phyloP scores from a whole-genome alignment of 208 protist genomes.

The Endotrypanum monterogeii region DNA sequence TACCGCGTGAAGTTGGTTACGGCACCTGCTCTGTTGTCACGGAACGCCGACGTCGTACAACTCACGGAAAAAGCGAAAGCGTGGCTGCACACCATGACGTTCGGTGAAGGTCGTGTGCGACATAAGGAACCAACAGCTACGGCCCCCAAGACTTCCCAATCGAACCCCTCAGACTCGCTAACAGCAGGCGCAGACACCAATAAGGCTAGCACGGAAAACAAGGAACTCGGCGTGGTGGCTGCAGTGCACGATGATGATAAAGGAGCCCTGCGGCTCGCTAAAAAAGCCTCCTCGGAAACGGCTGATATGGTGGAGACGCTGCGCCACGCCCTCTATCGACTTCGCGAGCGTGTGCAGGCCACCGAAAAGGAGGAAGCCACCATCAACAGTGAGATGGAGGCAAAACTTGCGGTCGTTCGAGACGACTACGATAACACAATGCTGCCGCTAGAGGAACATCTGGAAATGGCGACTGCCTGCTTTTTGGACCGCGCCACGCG shows the following conservation, averaged over 20 bases:
- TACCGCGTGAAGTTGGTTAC: conserved; percentile 60
- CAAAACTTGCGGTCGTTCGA: conserved; percentile 49
- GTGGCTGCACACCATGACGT: conserved; percentile 11
- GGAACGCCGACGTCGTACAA: conserved; percentile 5
- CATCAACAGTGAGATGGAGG: conserved; percentile 36
- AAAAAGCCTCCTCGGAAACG: conserved; percentile 10
- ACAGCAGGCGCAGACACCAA: not conserved
- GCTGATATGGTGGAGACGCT: conserved; percentile 32
- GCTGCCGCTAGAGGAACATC: conserved; percentile 67
- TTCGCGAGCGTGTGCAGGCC: conserved; percentile 43
- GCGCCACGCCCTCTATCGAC: conserved; percentile 50
- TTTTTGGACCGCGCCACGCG: conserved; percentile 43
- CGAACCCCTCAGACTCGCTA: not conserved
- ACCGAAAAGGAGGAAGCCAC: conserved; percentile 38
- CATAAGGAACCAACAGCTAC: not conserved
- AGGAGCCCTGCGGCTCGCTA: conserved; percentile 14
- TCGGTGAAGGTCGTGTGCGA: conserved; percentile 5
- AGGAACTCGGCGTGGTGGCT: not conserved
- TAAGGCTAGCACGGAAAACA: conserved; percentile 2
- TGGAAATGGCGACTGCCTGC: conserved; percentile 59
- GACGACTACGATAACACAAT: conserved; percentile 81
- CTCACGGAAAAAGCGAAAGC: conserved; percentile 8
- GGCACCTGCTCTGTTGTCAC: conserved; percentile 39
- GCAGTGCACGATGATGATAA: conserved; percentile 23
- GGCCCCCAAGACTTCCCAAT: not conserved